phyloP scores from a whole-genome alignment of 768 basidiomycete genomes.

The Boletus insuetus region DNA sequence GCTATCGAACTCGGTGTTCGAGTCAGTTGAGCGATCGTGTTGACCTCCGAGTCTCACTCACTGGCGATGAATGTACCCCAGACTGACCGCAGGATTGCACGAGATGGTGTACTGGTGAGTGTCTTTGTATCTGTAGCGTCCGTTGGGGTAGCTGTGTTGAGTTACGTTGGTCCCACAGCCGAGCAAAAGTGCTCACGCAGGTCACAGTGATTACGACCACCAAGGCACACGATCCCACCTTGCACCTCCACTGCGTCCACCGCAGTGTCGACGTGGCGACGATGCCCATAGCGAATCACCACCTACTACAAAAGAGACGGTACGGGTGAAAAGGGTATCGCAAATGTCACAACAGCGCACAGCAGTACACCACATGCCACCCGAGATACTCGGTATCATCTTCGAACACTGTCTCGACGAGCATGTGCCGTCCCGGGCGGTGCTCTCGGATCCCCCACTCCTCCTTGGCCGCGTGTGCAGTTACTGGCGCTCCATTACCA shows the following conservation, averaged over 20 bases:
- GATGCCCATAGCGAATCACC: neutral
- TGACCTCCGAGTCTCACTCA: neutral
- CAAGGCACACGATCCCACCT: neutral
- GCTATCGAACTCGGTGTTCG: neutral
- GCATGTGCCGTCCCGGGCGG: neutral
- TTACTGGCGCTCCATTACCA: constrained; percentile 23
- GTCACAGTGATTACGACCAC: neutral
- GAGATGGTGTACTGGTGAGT: constrained; percentile 11
- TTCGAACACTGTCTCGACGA: constrained; percentile 22
- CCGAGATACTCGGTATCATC: constrained; percentile 39
- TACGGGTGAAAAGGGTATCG: neutral
- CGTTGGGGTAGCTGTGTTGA: constrained; percentile 1
- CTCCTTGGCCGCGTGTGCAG: constrained; percentile 26
- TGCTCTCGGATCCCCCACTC: constrained; percentile 19
- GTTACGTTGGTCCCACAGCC: neutral
- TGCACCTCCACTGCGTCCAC: neutral
- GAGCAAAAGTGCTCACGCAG: neutral
- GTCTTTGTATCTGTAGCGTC: neutral
- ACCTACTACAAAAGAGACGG: neutral
- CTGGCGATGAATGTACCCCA: neutral
- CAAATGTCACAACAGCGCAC: neutral
- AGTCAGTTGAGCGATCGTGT: neutral
- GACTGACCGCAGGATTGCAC: neutral
- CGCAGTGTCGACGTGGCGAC: neutral
- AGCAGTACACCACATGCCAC: constrained; percentile 16